phyloP scores from a whole-genome alignment of 768 basidiomycete species.

The Leccinum olivaceopallidum region DNA sequence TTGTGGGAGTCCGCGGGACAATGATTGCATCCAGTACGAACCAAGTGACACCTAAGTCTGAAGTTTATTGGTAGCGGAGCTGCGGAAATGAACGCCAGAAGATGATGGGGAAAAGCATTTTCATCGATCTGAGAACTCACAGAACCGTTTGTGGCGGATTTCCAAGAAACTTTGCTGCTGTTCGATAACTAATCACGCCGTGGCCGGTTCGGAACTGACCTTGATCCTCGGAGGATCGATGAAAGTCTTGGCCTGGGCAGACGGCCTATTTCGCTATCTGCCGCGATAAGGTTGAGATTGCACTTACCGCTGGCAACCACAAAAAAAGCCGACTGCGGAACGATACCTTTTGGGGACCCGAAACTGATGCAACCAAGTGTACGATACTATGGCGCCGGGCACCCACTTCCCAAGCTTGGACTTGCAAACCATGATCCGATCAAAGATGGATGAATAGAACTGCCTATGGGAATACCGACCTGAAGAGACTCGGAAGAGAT shows the following conservation, averaged over 20 bases:
- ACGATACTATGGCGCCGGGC: not conserved
- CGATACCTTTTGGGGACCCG: not conserved
- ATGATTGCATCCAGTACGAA: not conserved
- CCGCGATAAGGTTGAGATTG: not conserved
- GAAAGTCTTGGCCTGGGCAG: not conserved
- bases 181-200: not conserved
- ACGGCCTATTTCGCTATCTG: not conserved
- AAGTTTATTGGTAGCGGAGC: not conserved
- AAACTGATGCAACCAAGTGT: not conserved
- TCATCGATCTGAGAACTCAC: not conserved
- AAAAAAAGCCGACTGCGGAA: not conserved
- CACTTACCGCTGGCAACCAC: not conserved
- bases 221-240: not conserved
- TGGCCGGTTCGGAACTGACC: not conserved
- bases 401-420: not conserved
- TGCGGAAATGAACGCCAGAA: not conserved
- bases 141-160: not conserved
- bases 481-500: not conserved
- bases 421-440: not conserved
- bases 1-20: not conserved
- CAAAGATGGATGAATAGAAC: not conserved
- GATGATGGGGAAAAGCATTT: slow-evolving; percentile 1
- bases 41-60: not conserved
- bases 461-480: not conserved
- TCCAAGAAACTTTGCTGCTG: not conserved